These are phyloP conservation scores for Brachypodium distachyon DNA, from an alignment of 202 grass and related monocot genomes.

Conservation along the genomic window DNA sequence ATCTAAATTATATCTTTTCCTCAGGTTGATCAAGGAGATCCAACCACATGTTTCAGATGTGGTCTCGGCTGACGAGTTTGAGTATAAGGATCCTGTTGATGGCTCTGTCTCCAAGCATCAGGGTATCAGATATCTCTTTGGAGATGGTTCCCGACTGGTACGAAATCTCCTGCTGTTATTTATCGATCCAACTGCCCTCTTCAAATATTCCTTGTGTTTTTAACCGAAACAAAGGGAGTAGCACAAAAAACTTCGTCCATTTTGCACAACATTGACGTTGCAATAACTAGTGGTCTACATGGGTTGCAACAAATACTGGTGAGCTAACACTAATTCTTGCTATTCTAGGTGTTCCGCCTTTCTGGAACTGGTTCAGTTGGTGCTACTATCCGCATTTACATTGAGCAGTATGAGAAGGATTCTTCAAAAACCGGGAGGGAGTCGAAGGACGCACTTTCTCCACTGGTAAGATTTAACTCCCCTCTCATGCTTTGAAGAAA, in stretches of 20 bases:
- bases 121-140: slow-evolving; percentile 86
- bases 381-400: slow-evolving; percentile 90
- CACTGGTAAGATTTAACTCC: slow-evolving; percentile 42
- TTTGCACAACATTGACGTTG: neutral
- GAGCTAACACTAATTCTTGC: slow-evolving; percentile 18
- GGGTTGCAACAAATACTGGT: neutral
- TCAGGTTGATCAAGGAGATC: slow-evolving; percentile 80
- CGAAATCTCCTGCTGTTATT: neutral
- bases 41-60: slow-evolving; percentile 61
- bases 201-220: neutral
- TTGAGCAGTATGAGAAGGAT: slow-evolving; percentile 94
- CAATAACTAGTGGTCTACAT: neutral
- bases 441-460: slow-evolving; percentile 80
- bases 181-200: neutral
- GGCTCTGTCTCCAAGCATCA: slow-evolving; percentile 90
- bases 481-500: neutral
- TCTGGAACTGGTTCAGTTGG: slow-evolving; percentile 93
- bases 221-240: neutral
- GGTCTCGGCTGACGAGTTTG: slow-evolving; percentile 77
- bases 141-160: slow-evolving; percentile 94
- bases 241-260: neutral
- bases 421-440: slow-evolving; percentile 76
- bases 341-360: slow-evolving; percentile 78
- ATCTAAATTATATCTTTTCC: slow-evolving; percentile 23
- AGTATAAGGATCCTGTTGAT: slow-evolving; percentile 98